Conservation (phyloP, 2,329 filamentous ascomycete genomes). For the Colletotrichum cuscutae region DNA sequence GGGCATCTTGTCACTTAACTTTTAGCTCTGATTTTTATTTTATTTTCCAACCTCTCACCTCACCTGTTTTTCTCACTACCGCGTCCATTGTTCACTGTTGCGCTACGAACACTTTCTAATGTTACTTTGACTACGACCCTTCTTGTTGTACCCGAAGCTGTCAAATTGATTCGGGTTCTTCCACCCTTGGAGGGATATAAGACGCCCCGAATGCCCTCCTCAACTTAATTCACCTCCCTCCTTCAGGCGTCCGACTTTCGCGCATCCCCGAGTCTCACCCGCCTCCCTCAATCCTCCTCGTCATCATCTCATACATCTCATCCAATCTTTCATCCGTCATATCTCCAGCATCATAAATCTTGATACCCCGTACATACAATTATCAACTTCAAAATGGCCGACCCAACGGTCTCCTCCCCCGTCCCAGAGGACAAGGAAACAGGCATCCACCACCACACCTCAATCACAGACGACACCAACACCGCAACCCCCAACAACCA, state of each 20-base stretch:
- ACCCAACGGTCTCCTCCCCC: slow-evolving; percentile 21
- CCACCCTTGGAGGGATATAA: slow-evolving; percentile 19
- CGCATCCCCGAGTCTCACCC: background rate
- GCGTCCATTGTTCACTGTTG: too few species aligned
- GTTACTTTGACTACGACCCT: slow-evolving; percentile 18
- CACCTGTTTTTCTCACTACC: background rate
- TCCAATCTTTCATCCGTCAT: background rate
- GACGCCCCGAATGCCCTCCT: slow-evolving; percentile 30
- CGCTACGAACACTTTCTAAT: background rate
- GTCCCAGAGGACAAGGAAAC: slow-evolving; percentile 35
- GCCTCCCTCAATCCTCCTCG: background rate
- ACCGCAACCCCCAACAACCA: background rate
- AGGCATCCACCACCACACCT: slow-evolving; percentile 41
- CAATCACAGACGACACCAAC: slow-evolving; percentile 27
- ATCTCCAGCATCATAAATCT: background rate
- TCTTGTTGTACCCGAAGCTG: background rate
- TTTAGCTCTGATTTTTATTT: background rate
- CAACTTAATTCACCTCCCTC: background rate
- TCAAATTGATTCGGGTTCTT: background rate
- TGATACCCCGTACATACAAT: background rate
- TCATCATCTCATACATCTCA: background rate
- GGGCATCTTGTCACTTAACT: slow-evolving; percentile 2
- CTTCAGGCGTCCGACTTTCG: background rate
- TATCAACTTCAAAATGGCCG: slow-evolving; percentile 38
- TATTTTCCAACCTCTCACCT: background rate